Evolutionary conservation across 345 rosid genomes (phyloP).

Genomic region (Citropsis articulata): DNA sequence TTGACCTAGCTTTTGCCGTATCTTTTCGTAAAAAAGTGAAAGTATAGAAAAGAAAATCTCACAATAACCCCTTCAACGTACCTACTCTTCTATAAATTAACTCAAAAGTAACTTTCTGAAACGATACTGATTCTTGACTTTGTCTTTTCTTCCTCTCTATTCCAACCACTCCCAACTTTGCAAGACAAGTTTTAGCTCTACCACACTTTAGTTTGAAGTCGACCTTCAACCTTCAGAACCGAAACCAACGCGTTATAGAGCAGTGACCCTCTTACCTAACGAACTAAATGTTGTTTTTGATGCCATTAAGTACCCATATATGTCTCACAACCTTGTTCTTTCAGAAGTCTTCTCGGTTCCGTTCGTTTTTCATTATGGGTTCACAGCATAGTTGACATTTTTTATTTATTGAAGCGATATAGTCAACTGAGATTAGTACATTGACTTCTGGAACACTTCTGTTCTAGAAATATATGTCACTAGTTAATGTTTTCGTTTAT

Average conservation of each 20-base stretch:
- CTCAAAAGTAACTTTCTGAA: neutral
- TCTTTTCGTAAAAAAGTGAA: neutral
- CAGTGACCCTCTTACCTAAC: neutral
- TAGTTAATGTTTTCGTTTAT: too few relatives aligned
- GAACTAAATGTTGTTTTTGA: neutral
- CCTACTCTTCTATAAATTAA: neutral
- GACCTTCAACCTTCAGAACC: neutral
- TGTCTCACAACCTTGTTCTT: neutral
- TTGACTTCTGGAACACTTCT: conserved; percentile 4
- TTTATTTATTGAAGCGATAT: neutral
- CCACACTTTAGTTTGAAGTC: neutral
- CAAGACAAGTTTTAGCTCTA: neutral
- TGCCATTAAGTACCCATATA: neutral
- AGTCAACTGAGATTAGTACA: conserved; percentile 18
- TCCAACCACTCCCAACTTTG: conserved; percentile 3
- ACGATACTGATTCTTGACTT: neutral
- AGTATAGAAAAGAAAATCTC: neutral
- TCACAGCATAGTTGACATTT: neutral
- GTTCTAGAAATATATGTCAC: too few relatives aligned
- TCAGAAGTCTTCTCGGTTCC: neutral
- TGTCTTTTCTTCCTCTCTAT: neutral
- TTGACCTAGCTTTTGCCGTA: neutral
- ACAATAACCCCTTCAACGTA: neutral
- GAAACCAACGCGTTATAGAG: neutral
- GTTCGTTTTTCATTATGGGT: too few relatives aligned